Percentiles rank a stretch among this genome's conserved stretches.
Evolutionary conservation across 2,329 filamentous ascomycete genomes (phyloP).

Genomic region (Neurospora sp.): DNA sequence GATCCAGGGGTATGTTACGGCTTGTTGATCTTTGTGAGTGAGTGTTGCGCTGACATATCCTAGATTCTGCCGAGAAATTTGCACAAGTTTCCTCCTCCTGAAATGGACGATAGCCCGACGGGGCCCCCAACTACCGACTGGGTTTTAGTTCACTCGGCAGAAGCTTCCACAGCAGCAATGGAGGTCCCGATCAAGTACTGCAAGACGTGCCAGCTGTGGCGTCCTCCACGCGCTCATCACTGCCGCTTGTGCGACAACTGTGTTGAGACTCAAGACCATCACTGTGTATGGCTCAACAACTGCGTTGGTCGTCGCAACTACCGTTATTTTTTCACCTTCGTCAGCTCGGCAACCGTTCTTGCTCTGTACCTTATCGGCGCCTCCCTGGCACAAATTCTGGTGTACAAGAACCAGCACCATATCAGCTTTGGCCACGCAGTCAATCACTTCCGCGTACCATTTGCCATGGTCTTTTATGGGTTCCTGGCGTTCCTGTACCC

Average conservation of each 20-base stretch:
- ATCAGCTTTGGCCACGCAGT: slow-evolving; percentile 62
- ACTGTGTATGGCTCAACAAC: slow-evolving; percentile 99
- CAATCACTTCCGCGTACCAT: slow-evolving; percentile 64
- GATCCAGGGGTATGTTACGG: slow-evolving; percentile 77
- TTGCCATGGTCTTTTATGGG: slow-evolving; percentile 82
- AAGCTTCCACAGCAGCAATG: slow-evolving; percentile 73
- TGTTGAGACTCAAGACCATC: slow-evolving; percentile 93
- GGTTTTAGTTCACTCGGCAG: slow-evolving; percentile 79
- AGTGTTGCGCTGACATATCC: slow-evolving; percentile 9
- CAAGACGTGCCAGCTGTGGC: slow-evolving; percentile 96
- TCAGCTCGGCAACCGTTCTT: slow-evolving; percentile 68
- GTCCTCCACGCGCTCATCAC: slow-evolving; percentile 89
- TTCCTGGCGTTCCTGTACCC: slow-evolving; percentile 71
- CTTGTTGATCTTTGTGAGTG: slow-evolving; percentile 4
- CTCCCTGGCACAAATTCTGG: slow-evolving; percentile 69
- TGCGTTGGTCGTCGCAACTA: slow-evolving; percentile 96
- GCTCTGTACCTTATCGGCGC: slow-evolving; percentile 66
- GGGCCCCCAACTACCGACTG: slow-evolving; percentile 87
- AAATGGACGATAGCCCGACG: slow-evolving; percentile 71
- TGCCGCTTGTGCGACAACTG: slow-evolving; percentile 96
- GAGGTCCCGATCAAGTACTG: slow-evolving; percentile 98
- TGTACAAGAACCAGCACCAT: slow-evolving; percentile 55
- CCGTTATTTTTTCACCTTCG: slow-evolving; percentile 92
- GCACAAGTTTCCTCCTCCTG: slow-evolving; percentile 72
- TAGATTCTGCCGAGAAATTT: slow-evolving; percentile 89